Evolutionary conservation across 495 filamentous ascomycete species (phyloP).

Genomic region (Articulospora tetracladia): DNA sequence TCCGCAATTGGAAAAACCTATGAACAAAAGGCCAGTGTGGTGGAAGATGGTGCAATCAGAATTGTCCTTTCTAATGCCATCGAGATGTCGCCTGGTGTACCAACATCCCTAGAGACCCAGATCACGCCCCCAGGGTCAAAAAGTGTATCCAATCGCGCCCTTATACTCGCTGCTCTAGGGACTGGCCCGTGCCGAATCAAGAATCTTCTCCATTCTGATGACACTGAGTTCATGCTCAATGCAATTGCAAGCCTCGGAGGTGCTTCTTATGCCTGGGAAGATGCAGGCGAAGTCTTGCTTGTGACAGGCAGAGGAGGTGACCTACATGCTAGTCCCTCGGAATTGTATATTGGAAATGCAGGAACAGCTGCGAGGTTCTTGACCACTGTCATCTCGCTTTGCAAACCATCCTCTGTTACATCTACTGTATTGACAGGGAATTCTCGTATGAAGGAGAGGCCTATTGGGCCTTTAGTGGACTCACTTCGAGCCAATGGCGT

Average conservation of each 20-base stretch:
- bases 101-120: conserved; percentile 56
- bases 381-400: conserved; percentile 86
- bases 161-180: conserved; percentile 88
- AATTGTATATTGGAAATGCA: conserved; percentile 93
- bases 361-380: conserved; percentile 95
- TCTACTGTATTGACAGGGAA: conserved; percentile 89
- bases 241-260: conserved; percentile 78
- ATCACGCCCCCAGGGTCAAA: conserved; percentile 95
- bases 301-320: conserved; percentile 88
- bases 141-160: conserved; percentile 93
- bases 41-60: conserved; percentile 80
- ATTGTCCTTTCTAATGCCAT: conserved; percentile 81
- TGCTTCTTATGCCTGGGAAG: conserved; percentile 94
- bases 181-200: conserved; percentile 81
- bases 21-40: conserved; percentile 82
- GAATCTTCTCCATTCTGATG: conserved; percentile 93
- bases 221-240: conserved; percentile 94
- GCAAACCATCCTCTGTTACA: conserved; percentile 52
- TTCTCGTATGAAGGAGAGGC: conserved; percentile 91
- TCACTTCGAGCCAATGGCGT: conserved; percentile 83
- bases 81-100: conserved; percentile 65
- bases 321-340: conserved; percentile 67
- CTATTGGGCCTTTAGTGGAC: conserved; percentile 92
- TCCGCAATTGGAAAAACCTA: conserved; percentile 84
- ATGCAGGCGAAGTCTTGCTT: conserved; percentile 82